Evolutionary conservation across 1,284 basidiomycete species (phyloP), one percentile per base, ranked within the genome.

Genomic region (Melanopsichium pennsylvanicum): DNA sequence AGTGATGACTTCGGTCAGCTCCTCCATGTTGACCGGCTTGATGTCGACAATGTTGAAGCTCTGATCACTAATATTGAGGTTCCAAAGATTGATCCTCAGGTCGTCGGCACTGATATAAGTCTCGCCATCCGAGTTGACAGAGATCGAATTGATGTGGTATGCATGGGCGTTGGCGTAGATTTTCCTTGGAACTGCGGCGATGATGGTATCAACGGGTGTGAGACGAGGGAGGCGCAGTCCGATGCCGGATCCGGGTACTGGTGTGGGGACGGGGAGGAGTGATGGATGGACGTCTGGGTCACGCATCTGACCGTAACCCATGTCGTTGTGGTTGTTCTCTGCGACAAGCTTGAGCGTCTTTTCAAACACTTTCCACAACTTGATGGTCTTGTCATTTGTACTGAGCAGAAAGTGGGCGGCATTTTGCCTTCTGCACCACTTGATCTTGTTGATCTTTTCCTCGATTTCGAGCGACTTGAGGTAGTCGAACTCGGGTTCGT

Each of bases 371-470:
- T 99, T 98, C 96, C 96, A 99, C 52, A 98, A 88, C 83, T 99
- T 99, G 86, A 99, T 97, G 34, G 96, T 99, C 85, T 99, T 99
- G 86, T 99, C 77, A 81, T 98, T 98, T 36, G 96, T 98, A 55
- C 93, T 96, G 58, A 99, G 84, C 55, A 99, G 84, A 84, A 99
- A 97, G 83, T 99, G 96, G 39, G 96, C 93, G 26, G 91, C 87
- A 80, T 98, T 98, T 84, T 97, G 94, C 69, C 96, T 88, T 85
- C 89, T 93, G 86, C 94, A 97, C 96, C 96, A 98, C 82, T 94
- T 92, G 86, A 98, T 99, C 87, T 97, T 92, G 86, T 98, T 98
- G 86, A 98, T 98, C 89, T 99, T 98, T 86, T 98, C 96, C 84
- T 99, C 96, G 82, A 99, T 99, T 86, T 98, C 96, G 73, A 98